A percentile compares a stretch with the other conserved stretches of the same genome.
Evolutionary conservation across 495 filamentous ascomycete species (phyloP).

Genomic region (Viridothelium virens): DNA sequence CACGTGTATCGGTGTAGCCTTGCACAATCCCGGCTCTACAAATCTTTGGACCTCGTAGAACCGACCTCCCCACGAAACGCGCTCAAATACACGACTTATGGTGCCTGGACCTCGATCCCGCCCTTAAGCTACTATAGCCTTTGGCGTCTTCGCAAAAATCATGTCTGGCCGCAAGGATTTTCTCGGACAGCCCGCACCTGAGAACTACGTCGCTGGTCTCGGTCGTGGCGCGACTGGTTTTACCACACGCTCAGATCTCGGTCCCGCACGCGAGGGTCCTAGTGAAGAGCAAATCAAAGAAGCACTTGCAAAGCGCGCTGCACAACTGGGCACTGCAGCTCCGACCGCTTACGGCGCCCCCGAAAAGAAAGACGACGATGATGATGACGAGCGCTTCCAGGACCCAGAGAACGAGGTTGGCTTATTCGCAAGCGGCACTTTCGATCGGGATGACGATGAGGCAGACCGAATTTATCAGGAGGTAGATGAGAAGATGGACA

Average conservation of each 20-base stretch:
- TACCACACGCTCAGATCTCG: slow-evolving; percentile 93
- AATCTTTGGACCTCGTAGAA: too few species aligned
- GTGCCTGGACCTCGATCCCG: too few species aligned
- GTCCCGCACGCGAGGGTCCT: slow-evolving; percentile 91
- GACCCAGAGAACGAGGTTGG: slow-evolving; percentile 97
- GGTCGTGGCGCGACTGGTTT: slow-evolving; percentile 97
- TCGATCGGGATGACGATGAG: slow-evolving; percentile 94
- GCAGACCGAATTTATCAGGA: slow-evolving; percentile 91
- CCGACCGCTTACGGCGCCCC: slow-evolving; percentile 69
- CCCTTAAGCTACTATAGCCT: too few species aligned
- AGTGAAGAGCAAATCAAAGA: slow-evolving; percentile 98
- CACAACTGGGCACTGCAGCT: slow-evolving; percentile 70
- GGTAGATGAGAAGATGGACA: slow-evolving; percentile 95
- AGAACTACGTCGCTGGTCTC: slow-evolving; percentile 97
- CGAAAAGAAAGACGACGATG: slow-evolving; percentile 66
- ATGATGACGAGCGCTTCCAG: slow-evolving; percentile 76
- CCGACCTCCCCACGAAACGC: too few species aligned
- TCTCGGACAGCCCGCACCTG: slow-evolving; percentile 79
- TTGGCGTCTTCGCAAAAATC: too few species aligned
- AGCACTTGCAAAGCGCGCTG: slow-evolving; percentile 83
- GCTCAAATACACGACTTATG: too few species aligned
- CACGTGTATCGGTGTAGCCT: too few species aligned
- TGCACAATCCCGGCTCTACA: too few species aligned
- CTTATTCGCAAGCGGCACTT: slow-evolving; percentile 85
- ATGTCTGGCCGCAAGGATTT: slow-evolving; percentile 78